Evolutionary conservation across 768 basidiomycete species (phyloP).

Genomic region (Suillus subaureus): DNA sequence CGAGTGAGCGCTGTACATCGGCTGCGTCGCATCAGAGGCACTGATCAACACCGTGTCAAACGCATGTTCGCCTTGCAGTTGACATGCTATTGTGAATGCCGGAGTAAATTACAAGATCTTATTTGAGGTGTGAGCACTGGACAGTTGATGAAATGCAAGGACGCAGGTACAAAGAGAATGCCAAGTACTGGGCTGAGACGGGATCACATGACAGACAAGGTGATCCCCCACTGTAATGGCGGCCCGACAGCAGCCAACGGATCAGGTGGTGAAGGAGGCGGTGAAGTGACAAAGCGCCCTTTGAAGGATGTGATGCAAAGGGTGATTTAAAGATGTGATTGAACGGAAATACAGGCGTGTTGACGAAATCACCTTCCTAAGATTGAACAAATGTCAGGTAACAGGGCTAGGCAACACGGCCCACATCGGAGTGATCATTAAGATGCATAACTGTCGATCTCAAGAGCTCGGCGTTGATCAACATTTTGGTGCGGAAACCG

Average conservation of each 20-base stretch:
- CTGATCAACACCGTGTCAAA: constrained; percentile 7
- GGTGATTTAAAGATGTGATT: neutral
- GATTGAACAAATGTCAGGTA: neutral
- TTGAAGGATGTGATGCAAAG: neutral
- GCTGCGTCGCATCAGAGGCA: constrained; percentile 3
- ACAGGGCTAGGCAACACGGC: neutral
- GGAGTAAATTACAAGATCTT: neutral
- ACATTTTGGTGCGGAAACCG: neutral
- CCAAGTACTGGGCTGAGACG: neutral
- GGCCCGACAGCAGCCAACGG: neutral
- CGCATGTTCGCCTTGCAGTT: constrained; percentile 7
- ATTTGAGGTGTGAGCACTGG: constrained; percentile 1
- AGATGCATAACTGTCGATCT: constrained; percentile 1
- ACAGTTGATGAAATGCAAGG: neutral
- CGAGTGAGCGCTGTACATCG: neutral
- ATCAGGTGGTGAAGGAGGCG: constrained; percentile 1
- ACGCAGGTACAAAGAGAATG: neutral
- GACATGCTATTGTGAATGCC: constrained; percentile 5
- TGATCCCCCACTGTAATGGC: neutral
- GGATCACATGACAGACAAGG: no score
- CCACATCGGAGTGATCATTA: neutral
- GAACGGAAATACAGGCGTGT: neutral
- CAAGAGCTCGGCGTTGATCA: neutral
- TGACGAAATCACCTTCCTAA: neutral
- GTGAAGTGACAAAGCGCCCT: neutral